A percentile compares a stretch with the other conserved stretches of the same genome.
Evolutionary conservation across 2,329 filamentous ascomycete genomes (phyloP).

Genomic region (Penicillium brevicompactum): DNA sequence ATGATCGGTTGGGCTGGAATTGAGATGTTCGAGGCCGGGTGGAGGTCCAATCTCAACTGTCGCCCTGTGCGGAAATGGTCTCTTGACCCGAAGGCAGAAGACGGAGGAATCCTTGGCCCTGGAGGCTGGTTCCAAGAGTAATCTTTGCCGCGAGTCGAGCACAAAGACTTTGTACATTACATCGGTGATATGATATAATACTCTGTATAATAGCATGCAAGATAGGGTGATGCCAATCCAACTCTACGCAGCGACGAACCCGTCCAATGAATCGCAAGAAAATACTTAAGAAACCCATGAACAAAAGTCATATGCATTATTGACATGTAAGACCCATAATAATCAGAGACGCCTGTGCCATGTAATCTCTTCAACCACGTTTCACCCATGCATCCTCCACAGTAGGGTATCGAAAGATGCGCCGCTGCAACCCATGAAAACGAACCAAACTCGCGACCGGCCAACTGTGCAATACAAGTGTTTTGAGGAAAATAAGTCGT

Average conservation of each 20-base stretch:
- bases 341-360: constrained; percentile 28
- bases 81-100: constrained; percentile 63
- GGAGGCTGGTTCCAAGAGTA: constrained; percentile 50
- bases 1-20: constrained; percentile 96
- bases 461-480: constrained; percentile 22
- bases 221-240: background rate
- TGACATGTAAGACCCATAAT: constrained; percentile 15
- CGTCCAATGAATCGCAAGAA: background rate
- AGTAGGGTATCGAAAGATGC: constrained; percentile 32
- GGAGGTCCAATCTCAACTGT: constrained; percentile 63
- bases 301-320: constrained; percentile 8
- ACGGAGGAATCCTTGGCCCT: constrained; percentile 69
- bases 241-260: background rate
- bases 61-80: constrained; percentile 70
- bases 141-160: constrained; percentile 33
- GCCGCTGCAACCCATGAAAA: constrained; percentile 28
- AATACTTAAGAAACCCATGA: background rate
- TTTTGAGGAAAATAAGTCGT: constrained; percentile 14
- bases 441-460: constrained; percentile 17
- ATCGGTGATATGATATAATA: constrained; percentile 28
- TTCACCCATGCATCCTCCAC: constrained; percentile 24
- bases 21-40: constrained; percentile 87
- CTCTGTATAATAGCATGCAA: constrained; percentile 1
- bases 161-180: constrained; percentile 14
- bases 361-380: constrained; percentile 21